phyloP scores from a whole-genome alignment of 1,139 yeast genomes.

The Sugiyamaella castrensis region DNA sequence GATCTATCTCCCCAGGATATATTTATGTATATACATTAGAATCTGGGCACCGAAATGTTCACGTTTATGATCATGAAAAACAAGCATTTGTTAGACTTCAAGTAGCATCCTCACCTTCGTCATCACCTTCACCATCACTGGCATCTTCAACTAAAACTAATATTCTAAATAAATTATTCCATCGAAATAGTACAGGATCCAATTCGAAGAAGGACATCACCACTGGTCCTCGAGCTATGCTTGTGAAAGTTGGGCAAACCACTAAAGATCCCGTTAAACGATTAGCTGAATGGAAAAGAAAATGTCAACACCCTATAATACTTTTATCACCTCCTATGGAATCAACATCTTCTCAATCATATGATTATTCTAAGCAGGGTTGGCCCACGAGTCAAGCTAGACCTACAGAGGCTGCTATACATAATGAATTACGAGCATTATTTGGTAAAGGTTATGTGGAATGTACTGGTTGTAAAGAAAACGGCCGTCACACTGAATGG shows the following conservation, averaged over 20 bases:
- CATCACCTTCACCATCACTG: no score
- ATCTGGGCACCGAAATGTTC: slow-evolving; percentile 25
- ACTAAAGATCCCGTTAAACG: slow-evolving; percentile 29
- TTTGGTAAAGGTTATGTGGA: slow-evolving; percentile 33
- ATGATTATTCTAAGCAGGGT: slow-evolving; percentile 21
- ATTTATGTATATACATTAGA: slow-evolving; percentile 32
- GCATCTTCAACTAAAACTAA: background rate
- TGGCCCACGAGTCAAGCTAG: slow-evolving; percentile 28
- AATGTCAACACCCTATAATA: slow-evolving; percentile 30
- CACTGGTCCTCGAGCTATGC: slow-evolving; percentile 15
- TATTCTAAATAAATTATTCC: background rate
- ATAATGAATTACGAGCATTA: slow-evolving; percentile 24
- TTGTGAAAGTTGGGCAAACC: slow-evolving; percentile 36
- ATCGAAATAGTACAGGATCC: background rate
- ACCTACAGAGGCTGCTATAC: slow-evolving; percentile 28
- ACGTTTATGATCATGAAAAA: slow-evolving; percentile 24
- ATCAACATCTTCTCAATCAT: slow-evolving; percentile 10
- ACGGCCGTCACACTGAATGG: slow-evolving; percentile 31
- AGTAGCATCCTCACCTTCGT: background rate
- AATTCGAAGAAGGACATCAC: background rate
- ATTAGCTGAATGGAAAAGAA: slow-evolving; percentile 30
- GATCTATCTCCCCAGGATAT: slow-evolving; percentile 25
- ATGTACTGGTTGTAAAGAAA: slow-evolving; percentile 30
- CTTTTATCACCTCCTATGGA: slow-evolving; percentile 18
- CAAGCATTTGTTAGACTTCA: slow-evolving; percentile 8